phyloP scores from a whole-genome alignment of 345 rosid genomes.

The Schrenkiella parvula region DNA sequence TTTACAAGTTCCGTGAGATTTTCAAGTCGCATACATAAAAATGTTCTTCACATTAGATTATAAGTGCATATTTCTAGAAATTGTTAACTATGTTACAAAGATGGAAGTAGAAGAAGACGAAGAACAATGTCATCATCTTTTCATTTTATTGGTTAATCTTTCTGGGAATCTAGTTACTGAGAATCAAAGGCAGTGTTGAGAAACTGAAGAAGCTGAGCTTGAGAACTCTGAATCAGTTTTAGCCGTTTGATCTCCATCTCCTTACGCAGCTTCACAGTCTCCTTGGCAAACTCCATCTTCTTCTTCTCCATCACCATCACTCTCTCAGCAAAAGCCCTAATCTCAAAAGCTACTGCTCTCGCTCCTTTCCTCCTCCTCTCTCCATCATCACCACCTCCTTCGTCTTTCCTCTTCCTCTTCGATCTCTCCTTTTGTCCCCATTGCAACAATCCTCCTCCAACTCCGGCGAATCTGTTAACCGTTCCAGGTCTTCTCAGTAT shows the following conservation, averaged over 20 bases:
- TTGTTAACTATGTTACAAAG: constrained; percentile 4
- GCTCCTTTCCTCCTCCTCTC: constrained; percentile 32
- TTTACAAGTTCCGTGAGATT: background rate
- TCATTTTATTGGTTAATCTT: background rate
- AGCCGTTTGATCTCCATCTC: constrained; percentile 68
- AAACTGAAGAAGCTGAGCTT: constrained; percentile 50
- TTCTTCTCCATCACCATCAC: constrained; percentile 54
- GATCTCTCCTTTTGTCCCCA: constrained; percentile 29
- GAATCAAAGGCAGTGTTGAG: constrained; percentile 39
- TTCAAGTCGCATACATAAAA: background rate
- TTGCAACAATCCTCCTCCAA: constrained; percentile 22
- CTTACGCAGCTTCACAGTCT: constrained; percentile 49
- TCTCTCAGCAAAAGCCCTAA: constrained; percentile 55
- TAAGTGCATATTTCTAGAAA: background rate
- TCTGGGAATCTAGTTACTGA: background rate
- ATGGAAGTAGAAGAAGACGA: background rate
- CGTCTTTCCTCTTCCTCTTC: constrained; percentile 30
- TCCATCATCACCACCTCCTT: constrained; percentile 12
- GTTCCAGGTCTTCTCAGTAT: constrained; percentile 49
- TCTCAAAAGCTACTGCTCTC: constrained; percentile 48
- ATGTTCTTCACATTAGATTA: background rate
- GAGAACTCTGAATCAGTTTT: constrained; percentile 51
- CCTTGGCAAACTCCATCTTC: constrained; percentile 65
- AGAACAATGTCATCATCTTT: background rate
- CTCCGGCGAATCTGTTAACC: constrained; percentile 50